Conservation (phyloP, 371 early-diverging fungal species). For the Mortierella sp. region DNA sequence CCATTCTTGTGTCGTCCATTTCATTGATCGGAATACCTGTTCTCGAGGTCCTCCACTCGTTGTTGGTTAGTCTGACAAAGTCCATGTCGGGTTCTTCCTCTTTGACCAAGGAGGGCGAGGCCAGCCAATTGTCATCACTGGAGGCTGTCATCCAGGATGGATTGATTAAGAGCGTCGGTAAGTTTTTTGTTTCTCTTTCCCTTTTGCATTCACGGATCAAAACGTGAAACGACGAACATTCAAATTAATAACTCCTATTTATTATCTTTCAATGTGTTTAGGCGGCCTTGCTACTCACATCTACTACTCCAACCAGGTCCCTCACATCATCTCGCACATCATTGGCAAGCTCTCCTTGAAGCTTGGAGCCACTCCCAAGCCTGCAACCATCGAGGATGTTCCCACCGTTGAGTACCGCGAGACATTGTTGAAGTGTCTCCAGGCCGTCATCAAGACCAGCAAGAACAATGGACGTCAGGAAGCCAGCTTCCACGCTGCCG, state of each 20-base stretch:
- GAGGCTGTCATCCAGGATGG: constrained; percentile 65
- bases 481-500: constrained; percentile 34
- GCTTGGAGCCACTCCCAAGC: constrained; percentile 57
- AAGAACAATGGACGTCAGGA: constrained; percentile 48
- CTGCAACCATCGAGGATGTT: constrained; percentile 60
- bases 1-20: constrained; percentile 66
- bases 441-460: constrained; percentile 56
- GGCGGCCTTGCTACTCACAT: constrained; percentile 84
- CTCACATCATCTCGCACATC: constrained; percentile 84
- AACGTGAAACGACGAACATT: neutral
- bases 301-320: constrained; percentile 87
- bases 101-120: constrained; percentile 49
- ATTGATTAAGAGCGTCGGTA: constrained; percentile 69
- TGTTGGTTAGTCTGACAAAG: constrained; percentile 72
- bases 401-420: constrained; percentile 62
- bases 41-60: constrained; percentile 83
- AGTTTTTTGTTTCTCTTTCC: neutral
- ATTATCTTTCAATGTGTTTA: neutral
- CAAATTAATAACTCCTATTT: neutral
- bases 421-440: constrained; percentile 64
- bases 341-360: constrained; percentile 70
- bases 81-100: constrained; percentile 52
- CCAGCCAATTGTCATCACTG: constrained; percentile 43
- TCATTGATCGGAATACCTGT: constrained; percentile 84
- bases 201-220: neutral